Base-by-base conservation (phyloP, 2,329 filamentous ascomycete species). In the Epichloe brachyelytri region DNA sequence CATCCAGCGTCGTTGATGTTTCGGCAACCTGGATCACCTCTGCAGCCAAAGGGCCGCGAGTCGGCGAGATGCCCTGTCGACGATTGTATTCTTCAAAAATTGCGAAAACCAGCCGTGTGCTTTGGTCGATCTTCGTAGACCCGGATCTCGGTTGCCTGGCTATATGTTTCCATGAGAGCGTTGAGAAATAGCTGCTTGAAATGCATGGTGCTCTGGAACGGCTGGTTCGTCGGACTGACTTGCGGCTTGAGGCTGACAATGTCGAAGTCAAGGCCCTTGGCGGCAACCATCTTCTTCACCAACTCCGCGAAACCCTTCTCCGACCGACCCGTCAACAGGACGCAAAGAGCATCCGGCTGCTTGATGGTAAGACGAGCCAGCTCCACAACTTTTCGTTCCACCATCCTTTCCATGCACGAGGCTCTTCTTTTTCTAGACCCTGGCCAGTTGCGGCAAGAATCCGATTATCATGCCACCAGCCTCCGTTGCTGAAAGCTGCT, bases 391-490 rank as follows among this genome's bases (percentile, higher is more conserved):
- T 85, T 63, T 97, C 91, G 62, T 97, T 97, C 93, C 93, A 98
- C 86, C 88, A 96, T 37, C 89, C 89, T 52, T 86, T 73, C 91
- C 91, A 98, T 10, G 79, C 90, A 22, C 82, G 81, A 41, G 78
- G 73, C 65, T 97, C 90, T 68, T 97, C 93, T 52, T 79, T 79
- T 48, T 88, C 87, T 5, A 84, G 65, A 15, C 93, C 93, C 52
- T 88, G 78, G 49, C 93, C 93, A 1, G 89, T 95, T 2, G 90
- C 83, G 11, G 85, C 81, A 22, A 98, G 80, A 55, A 98, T 90
- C 56, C 80, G 81, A 43, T 81, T 79, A 63, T 97, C 90, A 68
- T 98, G 93, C 93, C 93, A 98, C 93, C 93, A 98, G 55, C 91
- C 89, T 57, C 90, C 91, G 58, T 85, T 86, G 55, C 82, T 72